Evolutionary conservation across 306 rosid genomes (phyloP), one percentile per base, ranked within the genome.

Genomic region (Cucurbita pepo): DNA sequence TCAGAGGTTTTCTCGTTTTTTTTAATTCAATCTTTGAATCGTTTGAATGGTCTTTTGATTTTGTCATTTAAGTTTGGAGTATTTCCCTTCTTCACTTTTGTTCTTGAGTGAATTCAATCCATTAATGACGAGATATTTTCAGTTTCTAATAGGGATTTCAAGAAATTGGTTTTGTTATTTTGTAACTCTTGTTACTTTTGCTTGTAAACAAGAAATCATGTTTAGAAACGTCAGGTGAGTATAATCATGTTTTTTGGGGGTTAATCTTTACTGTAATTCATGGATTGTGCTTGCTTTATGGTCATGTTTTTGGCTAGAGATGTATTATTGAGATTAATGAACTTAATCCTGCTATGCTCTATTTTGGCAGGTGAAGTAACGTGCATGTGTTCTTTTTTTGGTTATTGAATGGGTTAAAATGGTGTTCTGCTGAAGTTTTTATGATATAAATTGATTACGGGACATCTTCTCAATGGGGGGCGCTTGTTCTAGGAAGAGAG

Each of bases 401-500:
- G 83, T 75, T 55, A 72, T 83, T 79, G 80, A 76, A 76, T 81
- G 86, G 84, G 56, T 62, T 73, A 56, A 21, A 21, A 76, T 74
- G 76, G 66, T 72, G 78, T 77, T 80, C 73, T 82, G 79, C 75
- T 69, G 78, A 85, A 72, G 74, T 72, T 82, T 78, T 74, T 82
- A 11, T 77, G 80, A 71, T 73, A 66, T 54, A 25, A 75, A 77
- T 83, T 86, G 84, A 75, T 77, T 78, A 36, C 75, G 10, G 69
- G 76, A 71, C 62, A 86, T 76, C 77, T 83, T 37, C 70, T 64
- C 76, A 44, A 94, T 94, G 98, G 98, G 98, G 77, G 96, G 98
- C 73, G 97, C 89, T 71, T 94, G 97, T 80, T 94, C 98, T 73
- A 87, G 91, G 91, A 94, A 89, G 89, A 88, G 87, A 70, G 76